Conservation (phyloP, 2,329 filamentous ascomycete genomes). For the Chrysoporthe austroafricana region DNA sequence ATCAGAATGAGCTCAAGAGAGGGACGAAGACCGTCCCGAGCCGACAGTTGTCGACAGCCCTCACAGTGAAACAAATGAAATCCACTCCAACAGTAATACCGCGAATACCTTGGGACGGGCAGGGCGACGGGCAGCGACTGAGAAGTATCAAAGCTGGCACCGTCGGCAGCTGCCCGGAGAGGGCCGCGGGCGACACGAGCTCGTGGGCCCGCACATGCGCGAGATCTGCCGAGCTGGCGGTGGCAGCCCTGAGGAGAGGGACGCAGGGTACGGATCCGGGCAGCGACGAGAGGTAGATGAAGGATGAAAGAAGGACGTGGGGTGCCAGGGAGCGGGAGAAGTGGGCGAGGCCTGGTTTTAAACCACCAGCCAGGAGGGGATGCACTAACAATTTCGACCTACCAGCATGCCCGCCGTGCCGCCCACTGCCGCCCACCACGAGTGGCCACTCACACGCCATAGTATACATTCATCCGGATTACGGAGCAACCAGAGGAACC, state of each 20-base stretch:
- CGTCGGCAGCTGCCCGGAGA: not conserved
- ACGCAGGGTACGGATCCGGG: not conserved
- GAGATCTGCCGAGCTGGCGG: not conserved
- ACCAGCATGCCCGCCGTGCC: not conserved
- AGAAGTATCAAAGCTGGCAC: not conserved
- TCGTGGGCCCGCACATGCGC: not conserved
- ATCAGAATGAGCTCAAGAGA: not conserved
- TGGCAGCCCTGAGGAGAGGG: not conserved
- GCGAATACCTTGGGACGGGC: conserved; percentile 11
- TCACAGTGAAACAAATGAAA: conserved; percentile 24
- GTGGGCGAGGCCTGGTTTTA: conserved; percentile 24
- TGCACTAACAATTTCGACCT: conserved; percentile 23
- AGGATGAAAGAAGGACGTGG: not conserved
- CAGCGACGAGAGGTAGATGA: not conserved
- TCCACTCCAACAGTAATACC: conserved; percentile 9
- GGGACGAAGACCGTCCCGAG: conserved; percentile 2
- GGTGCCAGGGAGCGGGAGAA: conserved; percentile 1
- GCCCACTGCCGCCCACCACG: not conserved
- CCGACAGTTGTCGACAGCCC: not conserved
- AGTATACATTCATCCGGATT: conserved; percentile 19
- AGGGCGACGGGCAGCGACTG: not conserved
- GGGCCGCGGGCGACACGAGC: not conserved
- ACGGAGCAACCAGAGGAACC: conserved; percentile 10
- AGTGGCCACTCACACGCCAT: not conserved
- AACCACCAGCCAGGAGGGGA: not conserved